These are phyloP conservation scores for Exophiala calicioides DNA, from an alignment of 2,329 filamentous ascomycete genomes.

Conservation along the genomic window DNA sequence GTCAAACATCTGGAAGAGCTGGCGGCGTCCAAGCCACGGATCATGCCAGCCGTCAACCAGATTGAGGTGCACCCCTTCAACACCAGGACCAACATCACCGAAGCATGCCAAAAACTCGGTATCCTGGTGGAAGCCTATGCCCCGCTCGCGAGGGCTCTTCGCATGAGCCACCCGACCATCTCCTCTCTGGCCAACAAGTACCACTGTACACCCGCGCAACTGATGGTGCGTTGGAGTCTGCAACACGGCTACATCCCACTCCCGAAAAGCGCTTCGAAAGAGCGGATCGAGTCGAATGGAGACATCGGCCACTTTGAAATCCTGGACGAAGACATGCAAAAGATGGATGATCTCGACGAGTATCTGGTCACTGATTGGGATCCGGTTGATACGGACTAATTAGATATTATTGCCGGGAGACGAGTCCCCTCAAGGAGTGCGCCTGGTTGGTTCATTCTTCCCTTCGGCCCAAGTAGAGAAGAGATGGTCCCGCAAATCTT, in stretches of 20 bases:
- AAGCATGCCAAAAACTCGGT: conserved; percentile 64
- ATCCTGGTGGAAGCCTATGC: conserved; percentile 80
- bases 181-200: conserved; percentile 66
- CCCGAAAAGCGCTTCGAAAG: conserved; percentile 68
- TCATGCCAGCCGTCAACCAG: conserved; percentile 73
- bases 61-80: conserved; percentile 75
- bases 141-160: conserved; percentile 69
- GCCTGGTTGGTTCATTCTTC: too few species aligned
- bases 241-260: conserved; percentile 73
- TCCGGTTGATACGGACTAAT: conserved; percentile 27
- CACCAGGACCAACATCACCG: conserved; percentile 66
- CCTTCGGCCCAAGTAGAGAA: too few species aligned
- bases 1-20: conserved; percentile 73
- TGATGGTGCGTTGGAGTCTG: conserved; percentile 76
- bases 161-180: conserved; percentile 69
- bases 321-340: conserved; percentile 37
- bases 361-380: conserved; percentile 69
- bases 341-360: conserved; percentile 68
- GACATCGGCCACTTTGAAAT: conserved; percentile 51
- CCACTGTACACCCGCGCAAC: conserved; percentile 68
- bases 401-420: too few species aligned
- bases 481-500: too few species aligned
- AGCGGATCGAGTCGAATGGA: conserved; percentile 66
- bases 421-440: too few species aligned
- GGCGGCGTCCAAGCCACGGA: conserved; percentile 61